These are phyloP conservation scores for Penicilliopsis zonata DNA, from an alignment of 495 filamentous ascomycete species.

Conservation along the genomic window DNA sequence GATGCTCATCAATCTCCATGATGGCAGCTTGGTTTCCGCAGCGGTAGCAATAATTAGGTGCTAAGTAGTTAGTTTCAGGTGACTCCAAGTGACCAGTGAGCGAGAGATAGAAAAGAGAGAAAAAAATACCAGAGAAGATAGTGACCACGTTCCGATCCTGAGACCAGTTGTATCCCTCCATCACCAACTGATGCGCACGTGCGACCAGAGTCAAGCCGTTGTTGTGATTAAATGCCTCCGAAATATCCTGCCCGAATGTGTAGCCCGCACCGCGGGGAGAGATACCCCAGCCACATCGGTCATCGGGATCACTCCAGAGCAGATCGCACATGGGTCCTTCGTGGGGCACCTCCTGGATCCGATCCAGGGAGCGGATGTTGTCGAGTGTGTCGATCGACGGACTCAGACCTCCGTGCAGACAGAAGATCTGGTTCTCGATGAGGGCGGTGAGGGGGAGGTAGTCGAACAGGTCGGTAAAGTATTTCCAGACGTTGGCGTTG, in stretches of 20 bases:
- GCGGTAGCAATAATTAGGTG: slow-evolving; percentile 95
- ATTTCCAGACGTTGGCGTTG: slow-evolving; percentile 99
- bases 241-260: slow-evolving; percentile 98
- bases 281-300: slow-evolving; percentile 97
- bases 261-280: slow-evolving; percentile 94
- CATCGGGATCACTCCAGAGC: slow-evolving; percentile 96
- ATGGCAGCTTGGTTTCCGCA: slow-evolving; percentile 99
- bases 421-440: slow-evolving; percentile 99
- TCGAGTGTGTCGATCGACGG: slow-evolving; percentile 97
- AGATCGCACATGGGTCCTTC: slow-evolving; percentile 98
- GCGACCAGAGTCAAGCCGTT: slow-evolving; percentile 94
- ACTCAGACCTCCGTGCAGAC: slow-evolving; percentile 90
- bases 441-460: slow-evolving; percentile 95
- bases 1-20: slow-evolving; percentile 99
- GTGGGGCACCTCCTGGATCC: slow-evolving; percentile 96
- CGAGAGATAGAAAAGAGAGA: slow-evolving; percentile 2
- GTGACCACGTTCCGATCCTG: slow-evolving; percentile 95
- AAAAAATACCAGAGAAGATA: slow-evolving; percentile 81
- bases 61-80: slow-evolving; percentile 41
- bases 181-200: slow-evolving; percentile 89
- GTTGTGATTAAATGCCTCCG: slow-evolving; percentile 99
- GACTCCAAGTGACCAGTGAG: slow-evolving; percentile 12
- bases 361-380: slow-evolving; percentile 90
- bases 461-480: slow-evolving; percentile 98
- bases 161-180: slow-evolving; percentile 98